Base-by-base conservation (phyloP, 768 basidiomycete genomes). In the Lanmaoa pseudosensibilis region DNA sequence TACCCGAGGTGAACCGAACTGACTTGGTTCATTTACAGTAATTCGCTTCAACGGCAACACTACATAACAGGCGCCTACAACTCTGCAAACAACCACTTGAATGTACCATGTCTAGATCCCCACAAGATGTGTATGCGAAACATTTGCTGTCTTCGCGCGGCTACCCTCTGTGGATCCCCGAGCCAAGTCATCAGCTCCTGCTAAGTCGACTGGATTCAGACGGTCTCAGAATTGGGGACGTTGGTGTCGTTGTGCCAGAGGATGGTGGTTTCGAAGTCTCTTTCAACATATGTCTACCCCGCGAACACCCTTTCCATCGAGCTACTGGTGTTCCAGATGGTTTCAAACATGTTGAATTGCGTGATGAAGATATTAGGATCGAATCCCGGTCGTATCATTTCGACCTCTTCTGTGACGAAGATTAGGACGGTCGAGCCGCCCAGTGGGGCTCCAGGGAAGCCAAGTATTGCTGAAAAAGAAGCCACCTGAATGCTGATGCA, bases 181-280 rank as follows among this genome's bases (percentile, higher is more conserved):
- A 70, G 10, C 69, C 71, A 0, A 61, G 65, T 45, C 45, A 51
- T 11, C 36, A 52, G 7, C 48, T 73, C 5, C 62, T 70, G 15
- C 27, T 55, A 0, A 62, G 67, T 32, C 62, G 62, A 32, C 50
- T 25, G 5, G 55, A 62, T 5, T n/a, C n/a, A n/a, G n/a, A n/a
- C n/a, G 74, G 74, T 2, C 63, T 72, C 27, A 64, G 52, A 25
- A 72, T 75, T 19, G 75, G 75, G 4, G 75, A 77, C 47, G 69
- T 76, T 8, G 73, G 73, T 4, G 62, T 73, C n/a, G 50, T 77
- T 16, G 65, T 55, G 0, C 61, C 67, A 1, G 64, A 64, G 2
- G 57, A 65, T 41, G 75, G 74, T n/a, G 57, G 60, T 8, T 77
- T 77, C 30, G 68, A 70, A 21, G 72, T 72, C 41, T 66, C 73